Conservation (phyloP, 2,329 filamentous ascomycete species). For the Alternaria arbusti region DNA sequence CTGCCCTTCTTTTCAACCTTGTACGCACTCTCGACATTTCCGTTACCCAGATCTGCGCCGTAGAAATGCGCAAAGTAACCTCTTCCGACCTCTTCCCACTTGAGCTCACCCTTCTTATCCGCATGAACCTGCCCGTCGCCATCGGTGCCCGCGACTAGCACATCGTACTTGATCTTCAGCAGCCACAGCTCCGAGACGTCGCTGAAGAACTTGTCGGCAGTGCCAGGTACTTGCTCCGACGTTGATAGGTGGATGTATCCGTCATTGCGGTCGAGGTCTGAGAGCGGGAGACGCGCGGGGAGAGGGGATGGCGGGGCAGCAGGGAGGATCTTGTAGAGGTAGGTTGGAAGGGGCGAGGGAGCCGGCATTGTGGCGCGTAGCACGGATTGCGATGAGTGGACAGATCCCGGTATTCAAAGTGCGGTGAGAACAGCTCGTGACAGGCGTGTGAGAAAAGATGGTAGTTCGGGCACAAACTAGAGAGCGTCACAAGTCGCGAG, state of each 20-base stretch:
- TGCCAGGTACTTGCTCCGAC: slow-evolving; percentile 54
- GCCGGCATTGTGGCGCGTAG: slow-evolving; percentile 33
- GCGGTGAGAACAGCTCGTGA: neutral
- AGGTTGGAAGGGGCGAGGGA: slow-evolving; percentile 41
- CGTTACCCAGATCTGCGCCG: slow-evolving; percentile 60
- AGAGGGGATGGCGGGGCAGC: slow-evolving; percentile 60
- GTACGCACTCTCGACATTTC: slow-evolving; percentile 57
- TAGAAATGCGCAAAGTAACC: slow-evolving; percentile 66
- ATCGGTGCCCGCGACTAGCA: slow-evolving; percentile 44
- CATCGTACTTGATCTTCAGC: slow-evolving; percentile 60
- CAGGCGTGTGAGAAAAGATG: neutral
- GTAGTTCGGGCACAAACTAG: neutral
- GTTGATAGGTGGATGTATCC: slow-evolving; percentile 69
- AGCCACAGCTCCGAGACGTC: slow-evolving; percentile 54
- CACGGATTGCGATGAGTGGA: neutral
- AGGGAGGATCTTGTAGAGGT: slow-evolving; percentile 67
- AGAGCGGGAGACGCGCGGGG: slow-evolving; percentile 62
- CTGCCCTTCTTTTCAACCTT: slow-evolving; percentile 57
- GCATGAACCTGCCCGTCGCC: slow-evolving; percentile 32
- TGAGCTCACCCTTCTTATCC: slow-evolving; percentile 46
- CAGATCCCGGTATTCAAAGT: neutral
- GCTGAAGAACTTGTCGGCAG: slow-evolving; percentile 45
- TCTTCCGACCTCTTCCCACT: slow-evolving; percentile 61
- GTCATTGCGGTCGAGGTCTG: slow-evolving; percentile 65
- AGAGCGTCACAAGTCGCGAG: neutral